Base-by-base conservation (phyloP, 2,329 filamentous ascomycete genomes). In the Microcera coccophila region DNA sequence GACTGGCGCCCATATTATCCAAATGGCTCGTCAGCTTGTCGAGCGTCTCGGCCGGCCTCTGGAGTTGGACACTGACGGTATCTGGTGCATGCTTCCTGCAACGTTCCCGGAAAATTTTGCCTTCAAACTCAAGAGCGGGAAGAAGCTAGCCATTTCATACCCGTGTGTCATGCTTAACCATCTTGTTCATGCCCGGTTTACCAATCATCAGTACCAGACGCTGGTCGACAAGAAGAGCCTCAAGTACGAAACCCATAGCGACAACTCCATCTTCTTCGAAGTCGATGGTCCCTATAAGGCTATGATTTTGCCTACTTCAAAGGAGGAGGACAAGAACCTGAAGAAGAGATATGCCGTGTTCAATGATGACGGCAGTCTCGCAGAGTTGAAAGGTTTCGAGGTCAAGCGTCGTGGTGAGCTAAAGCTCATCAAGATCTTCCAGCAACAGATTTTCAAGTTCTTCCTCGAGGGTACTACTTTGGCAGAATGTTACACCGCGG, bases 121-220 rank as follows among this genome's bases (percentile, higher is more conserved):
- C 0, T 97, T 98, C 73, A 95, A 87, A 59, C 70, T 96, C 54
- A 95, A 91, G 66, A 94, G 90, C 57, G 93, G 93, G 53, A 98
- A 97, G 75, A 98, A 97, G 64, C 63, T 97, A 47, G 76, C 85
- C n/a, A 90, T 98, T 38, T 98, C 93, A 1, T 98, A 98, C 61
- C 93, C 93, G 42, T 98, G 93, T 64, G 90, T 96, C 53, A 98
- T 98, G 93, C 78, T 98, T 70, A 98, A 98, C 64, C 93, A 98
- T 63, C 76, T 96, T 3, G 93, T 98, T 7, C 93, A 98, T 61
- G 90, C 78, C 44, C 85, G 84, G 54, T 98, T 96, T 65, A 98
- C 93, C 19, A 98, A 98, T 57, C 84, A 97, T 57, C 93, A 98
- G 60, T 98, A 98, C 63, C 90, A 98, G 71, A 91, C 87, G 0